phyloP scores from a whole-genome alignment of 2,329 filamentous ascomycete genomes.

The Magnaporthiopsis rhizophila region DNA sequence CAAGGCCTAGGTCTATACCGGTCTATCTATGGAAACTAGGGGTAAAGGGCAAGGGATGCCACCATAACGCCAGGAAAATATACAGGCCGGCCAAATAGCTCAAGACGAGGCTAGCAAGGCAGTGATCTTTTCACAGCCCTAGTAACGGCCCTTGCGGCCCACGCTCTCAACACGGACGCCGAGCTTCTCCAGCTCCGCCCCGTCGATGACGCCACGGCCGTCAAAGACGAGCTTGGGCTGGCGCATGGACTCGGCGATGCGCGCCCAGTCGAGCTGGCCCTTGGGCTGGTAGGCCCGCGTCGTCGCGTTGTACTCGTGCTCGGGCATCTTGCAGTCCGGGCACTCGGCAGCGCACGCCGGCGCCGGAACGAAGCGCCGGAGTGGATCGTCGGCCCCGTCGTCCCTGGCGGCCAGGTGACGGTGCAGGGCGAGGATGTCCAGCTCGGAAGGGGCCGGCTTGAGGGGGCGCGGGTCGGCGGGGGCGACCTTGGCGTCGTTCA shows the following conservation, averaged over 20 bases:
- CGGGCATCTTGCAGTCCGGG: slow-evolving; percentile 17
- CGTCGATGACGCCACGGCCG: slow-evolving; percentile 45
- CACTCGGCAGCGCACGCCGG: slow-evolving; percentile 27
- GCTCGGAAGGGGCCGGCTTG: slow-evolving; percentile 27
- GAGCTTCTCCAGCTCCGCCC: slow-evolving; percentile 37
- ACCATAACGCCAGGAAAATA: neutral
- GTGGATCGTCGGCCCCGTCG: slow-evolving; percentile 29
- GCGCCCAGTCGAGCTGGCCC: slow-evolving; percentile 43
- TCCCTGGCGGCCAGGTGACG: slow-evolving; percentile 23
- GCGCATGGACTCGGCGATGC: slow-evolving; percentile 39
- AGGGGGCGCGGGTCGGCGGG: slow-evolving; percentile 40
- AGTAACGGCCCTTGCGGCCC: slow-evolving; percentile 29
- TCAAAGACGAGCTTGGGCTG: slow-evolving; percentile 50
- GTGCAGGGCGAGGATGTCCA: slow-evolving; percentile 39
- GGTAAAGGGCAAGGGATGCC: neutral
- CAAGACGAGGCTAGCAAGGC: neutral
- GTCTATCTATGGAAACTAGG: neutral
- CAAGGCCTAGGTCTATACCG: neutral
- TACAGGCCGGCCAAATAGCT: too few relatives aligned
- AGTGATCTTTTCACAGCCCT: neutral
- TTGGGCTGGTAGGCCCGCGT: slow-evolving; percentile 35
- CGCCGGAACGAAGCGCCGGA: slow-evolving; percentile 35
- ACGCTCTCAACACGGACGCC: slow-evolving; percentile 45
- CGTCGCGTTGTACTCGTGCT: slow-evolving; percentile 14
- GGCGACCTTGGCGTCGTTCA: slow-evolving; percentile 11